Evolutionary conservation across 495 filamentous ascomycete species (phyloP).

Genomic region (Neurospora terricola): DNA sequence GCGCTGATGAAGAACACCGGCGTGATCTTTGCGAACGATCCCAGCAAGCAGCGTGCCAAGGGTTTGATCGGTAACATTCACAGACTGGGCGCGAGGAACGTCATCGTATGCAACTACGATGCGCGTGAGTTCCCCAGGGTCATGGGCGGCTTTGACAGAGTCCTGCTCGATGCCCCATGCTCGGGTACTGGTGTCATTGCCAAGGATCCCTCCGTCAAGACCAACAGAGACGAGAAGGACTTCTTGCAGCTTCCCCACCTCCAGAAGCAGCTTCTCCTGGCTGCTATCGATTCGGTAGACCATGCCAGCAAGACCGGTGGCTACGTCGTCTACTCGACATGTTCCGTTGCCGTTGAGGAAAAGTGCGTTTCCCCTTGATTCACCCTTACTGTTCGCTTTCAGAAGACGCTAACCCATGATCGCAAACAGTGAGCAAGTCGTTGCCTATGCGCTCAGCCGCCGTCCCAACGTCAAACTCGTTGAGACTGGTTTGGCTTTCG

Average conservation of each 20-base stretch:
- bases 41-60: constrained; percentile 84
- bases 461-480: constrained; percentile 91
- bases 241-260: constrained; percentile 86
- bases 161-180: constrained; percentile 35
- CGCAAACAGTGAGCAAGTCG: constrained; percentile 83
- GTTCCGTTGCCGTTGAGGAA: constrained; percentile 31
- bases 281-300: constrained; percentile 85
- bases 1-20: constrained; percentile 98
- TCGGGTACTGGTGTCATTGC: constrained; percentile 67
- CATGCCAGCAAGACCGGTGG: constrained; percentile 66
- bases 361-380: constrained; percentile 14
- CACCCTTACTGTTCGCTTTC: constrained; percentile 29
- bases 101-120: constrained; percentile 89
- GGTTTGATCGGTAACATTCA: constrained; percentile 98
- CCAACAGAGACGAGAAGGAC: constrained; percentile 90
- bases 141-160: constrained; percentile 82
- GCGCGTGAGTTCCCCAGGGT: constrained; percentile 86
- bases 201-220: constrained; percentile 92
- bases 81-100: constrained; percentile 86
- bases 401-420: constrained; percentile 66
- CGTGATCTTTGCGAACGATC: constrained; percentile 92
- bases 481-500: constrained; percentile 86
- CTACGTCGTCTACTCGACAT: constrained; percentile 91
- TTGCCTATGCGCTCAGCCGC: constrained; percentile 82
- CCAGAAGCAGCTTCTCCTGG: constrained; percentile 86